Base-by-base conservation (phyloP, 768 basidiomycete species). In the Leccinum variicolor region DNA sequence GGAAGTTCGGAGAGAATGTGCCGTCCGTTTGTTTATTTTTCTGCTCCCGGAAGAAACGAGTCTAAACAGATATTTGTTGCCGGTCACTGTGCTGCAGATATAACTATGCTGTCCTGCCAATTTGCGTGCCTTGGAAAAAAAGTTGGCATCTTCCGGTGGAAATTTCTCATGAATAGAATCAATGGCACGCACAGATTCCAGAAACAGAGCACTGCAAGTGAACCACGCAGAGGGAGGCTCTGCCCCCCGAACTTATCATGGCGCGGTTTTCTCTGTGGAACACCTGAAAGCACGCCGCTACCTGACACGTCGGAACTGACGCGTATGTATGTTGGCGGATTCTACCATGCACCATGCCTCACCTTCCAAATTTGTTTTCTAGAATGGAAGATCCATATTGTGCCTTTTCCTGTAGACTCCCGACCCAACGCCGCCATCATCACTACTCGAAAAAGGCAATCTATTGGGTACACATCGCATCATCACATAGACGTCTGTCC, bases 91-190 rank as follows among this genome's bases (percentile, higher is more conserved):
- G 31, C 13, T 33, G 13, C n/a, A n/a, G 28, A 25, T 53, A 41
- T 62, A 58, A 53, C 53, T 62, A 41, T 31, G 1, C 1, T 19
- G 21, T 3, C 2, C 34, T 51, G 45, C 51, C 52, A 41, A 41
- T 6, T 6, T 5, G n/a, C 6, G 51, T 54, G 19, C 51, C 59
- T 54, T 54, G 58, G 58, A 36, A 54, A 19, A 19, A 34, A 19
- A 8, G 29, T 25, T 54, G 59, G 26, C 49, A 36, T 13, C 28
- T 15, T 43, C 34, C 58, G 7, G 4, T 46, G 13, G 60, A 56
- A 61, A n/a, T 61, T 61, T 48, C 2, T 8, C 19, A 6, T 29
- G 33, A 33, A 26, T 46, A 3, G 6, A 43, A 17, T 4, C 23
- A 13, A 14, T 46, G 46, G n/a, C 17, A 31, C 14, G 39, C 39